Evolutionary conservation across 139 green algal species (phyloP), one percentile per base, ranked within the genome.

Genomic region (Marvania coccoides): DNA sequence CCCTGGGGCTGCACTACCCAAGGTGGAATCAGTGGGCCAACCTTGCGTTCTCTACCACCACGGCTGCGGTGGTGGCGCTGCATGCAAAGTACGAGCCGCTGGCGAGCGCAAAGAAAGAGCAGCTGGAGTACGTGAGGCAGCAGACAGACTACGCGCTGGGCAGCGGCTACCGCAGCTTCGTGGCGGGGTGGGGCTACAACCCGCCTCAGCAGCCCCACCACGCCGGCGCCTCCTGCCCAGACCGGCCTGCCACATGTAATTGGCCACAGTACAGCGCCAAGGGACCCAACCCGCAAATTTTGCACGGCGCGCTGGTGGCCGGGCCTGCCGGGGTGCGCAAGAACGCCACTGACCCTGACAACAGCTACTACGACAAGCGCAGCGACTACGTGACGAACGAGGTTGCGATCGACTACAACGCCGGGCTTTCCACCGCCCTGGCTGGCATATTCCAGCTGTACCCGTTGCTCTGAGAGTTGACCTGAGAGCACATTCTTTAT

Each of bases 141-240:
- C 63, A 79, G 54, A 9, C 71, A 10, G 61, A 68, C 46, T 79
- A 79, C 70, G 64, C 64, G 36, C 55, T 79, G 37, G 66, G 66
- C 0, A 62, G 34, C 39, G 34, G 28, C 31, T 38, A 35, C 29
- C 61, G 68, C 33, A 78, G 58, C 47, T 86, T 67, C 48, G 77
- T 86, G 14, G 69, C 79, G 23, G 80, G 80, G 2, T 82, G 67
- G 29, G 80, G 80, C 31, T 55, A 38, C 12, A 70, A 69, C 46
- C 64, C 63, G 0, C 80, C 80, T 15, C 36, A 23, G 5, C 70
- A 67, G 1, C 14, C 55, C 19, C 80, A 86, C 60, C 80, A 86
- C 59, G 59, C 72, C n/a, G 57, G 46, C 9, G 66, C 77, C 19
- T 84, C 76, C 19, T 84, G 80, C 67, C 77, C 80, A 4, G 5